A percentile compares a stretch with the other conserved stretches of the same genome.
Evolutionary conservation across 352 stramenopile genomes (phyloP).

Genomic region (Sclerospora graminicola): DNA sequence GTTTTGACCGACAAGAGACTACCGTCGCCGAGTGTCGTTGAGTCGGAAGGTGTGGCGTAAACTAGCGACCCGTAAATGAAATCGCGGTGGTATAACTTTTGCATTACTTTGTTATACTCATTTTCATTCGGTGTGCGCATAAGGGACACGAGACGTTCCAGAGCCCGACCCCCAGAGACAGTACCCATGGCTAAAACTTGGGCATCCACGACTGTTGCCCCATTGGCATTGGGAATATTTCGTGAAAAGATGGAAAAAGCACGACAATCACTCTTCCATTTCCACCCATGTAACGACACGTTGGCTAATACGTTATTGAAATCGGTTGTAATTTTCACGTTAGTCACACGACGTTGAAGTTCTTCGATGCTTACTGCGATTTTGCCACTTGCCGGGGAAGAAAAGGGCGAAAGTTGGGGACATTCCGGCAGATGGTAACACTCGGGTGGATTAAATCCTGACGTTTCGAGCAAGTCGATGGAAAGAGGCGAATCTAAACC

Average conservation of each 20-base stretch:
- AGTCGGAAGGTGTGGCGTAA: constrained; percentile 6
- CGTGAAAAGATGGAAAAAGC: constrained; percentile 21
- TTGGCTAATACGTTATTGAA: constrained; percentile 20
- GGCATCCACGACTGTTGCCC: constrained; percentile 5
- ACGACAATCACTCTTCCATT: constrained; percentile 22
- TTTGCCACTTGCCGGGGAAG: constrained; percentile 2
- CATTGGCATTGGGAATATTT: constrained; percentile 6
- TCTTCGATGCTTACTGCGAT: constrained; percentile 22
- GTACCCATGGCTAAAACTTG: constrained; percentile 26
- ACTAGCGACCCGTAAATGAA: constrained; percentile 45
- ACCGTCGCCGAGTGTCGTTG: background rate
- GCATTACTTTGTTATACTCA: constrained; percentile 31
- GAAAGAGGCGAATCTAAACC: constrained; percentile 7
- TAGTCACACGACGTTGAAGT: constrained; percentile 17
- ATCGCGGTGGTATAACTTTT: constrained; percentile 24
- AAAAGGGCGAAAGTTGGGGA: no score
- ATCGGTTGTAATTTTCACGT: constrained; percentile 14
- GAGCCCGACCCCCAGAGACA: constrained; percentile 12
- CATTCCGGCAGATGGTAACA: no score
- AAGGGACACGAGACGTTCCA: constrained; percentile 13
- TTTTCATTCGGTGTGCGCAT: constrained; percentile 20
- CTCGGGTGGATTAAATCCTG: constrained; percentile 5
- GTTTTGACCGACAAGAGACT: constrained; percentile 25
- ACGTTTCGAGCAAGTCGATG: constrained; percentile 21
- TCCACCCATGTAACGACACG: constrained; percentile 22